Base-by-base conservation (phyloP, 2,329 filamentous ascomycete species). In the Aspergillus intermedius region DNA sequence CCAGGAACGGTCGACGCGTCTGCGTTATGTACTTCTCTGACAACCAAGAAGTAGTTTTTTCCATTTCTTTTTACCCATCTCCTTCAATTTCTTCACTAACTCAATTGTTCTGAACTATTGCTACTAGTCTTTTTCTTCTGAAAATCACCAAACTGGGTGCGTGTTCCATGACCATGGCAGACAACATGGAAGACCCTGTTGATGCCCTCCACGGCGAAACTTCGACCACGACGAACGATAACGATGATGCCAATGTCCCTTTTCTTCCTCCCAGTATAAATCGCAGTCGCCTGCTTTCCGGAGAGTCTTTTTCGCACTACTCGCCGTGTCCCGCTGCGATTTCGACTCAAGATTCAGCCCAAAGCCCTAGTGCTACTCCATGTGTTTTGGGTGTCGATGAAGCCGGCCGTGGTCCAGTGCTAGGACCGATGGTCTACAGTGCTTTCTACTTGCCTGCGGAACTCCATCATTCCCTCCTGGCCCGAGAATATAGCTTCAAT, bases 371-470 rank as follows among this genome's bases (percentile, higher is more conserved):
- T 12, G 65, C 66, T 41, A 78, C 76, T 49, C 78, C 83, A 62
- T 93, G 88, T 69, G 84, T 87, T 17, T 78, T 97, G 19, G 91
- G 91, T 53, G 86, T 97, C 45, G 91, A 97, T 68, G 91, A 97
- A 75, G 91, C 91, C 57, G 91, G 91, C 42, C 83, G 91, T 62
- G 91, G 91, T 1, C 91, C 91, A 21, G 91, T 96, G n/a, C 80
- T 97, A 10, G 91, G 79, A 22, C 83, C 81, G 15, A 86, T 83
- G 82, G 80, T 86, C 46, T 84, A 84, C 65, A 79, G 75, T 44
- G 73, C 82, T 30, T 87, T 94, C 56, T 94, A 94, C 45, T 69
- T 88, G 2, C 77, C 82, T 0, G 74, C 83, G 23, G 80, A 84
- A 22, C 65, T 77, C 32, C 79, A 84, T 54, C 83, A 85, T 63